Evolutionary conservation across 805 yeast species (phyloP).

Genomic region (Clavispora asparagi): DNA sequence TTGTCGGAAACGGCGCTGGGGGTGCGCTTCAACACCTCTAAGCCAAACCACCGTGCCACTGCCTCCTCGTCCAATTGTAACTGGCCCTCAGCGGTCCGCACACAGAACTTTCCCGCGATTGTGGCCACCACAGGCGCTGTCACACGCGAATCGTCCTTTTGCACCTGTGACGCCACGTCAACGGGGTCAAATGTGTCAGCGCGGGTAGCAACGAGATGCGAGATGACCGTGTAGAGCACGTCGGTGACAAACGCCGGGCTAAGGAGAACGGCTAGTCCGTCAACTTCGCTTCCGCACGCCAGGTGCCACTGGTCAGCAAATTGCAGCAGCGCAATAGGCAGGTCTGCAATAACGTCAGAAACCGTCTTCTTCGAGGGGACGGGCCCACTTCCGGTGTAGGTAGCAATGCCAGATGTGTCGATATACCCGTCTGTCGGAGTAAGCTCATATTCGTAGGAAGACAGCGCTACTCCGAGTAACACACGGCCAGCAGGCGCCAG

Average conservation of each 20-base stretch:
- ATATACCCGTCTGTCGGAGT: conserved; percentile 21
- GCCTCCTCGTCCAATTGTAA: conserved; percentile 37
- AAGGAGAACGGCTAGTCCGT: conserved; percentile 37
- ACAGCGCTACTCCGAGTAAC: conserved; percentile 25
- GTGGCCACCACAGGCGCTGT: conserved; percentile 44
- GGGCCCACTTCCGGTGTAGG: conserved; percentile 12
- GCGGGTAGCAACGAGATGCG: conserved; percentile 20
- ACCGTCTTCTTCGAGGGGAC: conserved; percentile 12
- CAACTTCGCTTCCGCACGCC: conserved; percentile 51
- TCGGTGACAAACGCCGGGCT: conserved; percentile 20
- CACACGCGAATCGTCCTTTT: conserved; percentile 20
- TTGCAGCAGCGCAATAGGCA: conserved; percentile 54
- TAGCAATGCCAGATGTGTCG: conserved; percentile 26
- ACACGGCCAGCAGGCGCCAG: conserved; percentile 7
- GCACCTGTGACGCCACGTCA: conserved; percentile 15
- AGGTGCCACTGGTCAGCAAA: conserved; percentile 49
- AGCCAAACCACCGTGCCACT: conserved; percentile 62
- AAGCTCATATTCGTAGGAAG: conserved; percentile 34
- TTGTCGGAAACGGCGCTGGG: conserved; percentile 20
- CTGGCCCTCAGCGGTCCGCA: conserved; percentile 9
- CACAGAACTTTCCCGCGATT: conserved; percentile 44
- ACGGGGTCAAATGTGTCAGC: conserved; percentile 9
- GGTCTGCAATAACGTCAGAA: conserved; percentile 31
- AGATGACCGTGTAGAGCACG: conserved; percentile 21
- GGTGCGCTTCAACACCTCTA: conserved; percentile 35